These are phyloP conservation scores for Chytridium lagenaria DNA, from an alignment of 371 early-diverging fungal species.

Conservation along the genomic window DNA sequence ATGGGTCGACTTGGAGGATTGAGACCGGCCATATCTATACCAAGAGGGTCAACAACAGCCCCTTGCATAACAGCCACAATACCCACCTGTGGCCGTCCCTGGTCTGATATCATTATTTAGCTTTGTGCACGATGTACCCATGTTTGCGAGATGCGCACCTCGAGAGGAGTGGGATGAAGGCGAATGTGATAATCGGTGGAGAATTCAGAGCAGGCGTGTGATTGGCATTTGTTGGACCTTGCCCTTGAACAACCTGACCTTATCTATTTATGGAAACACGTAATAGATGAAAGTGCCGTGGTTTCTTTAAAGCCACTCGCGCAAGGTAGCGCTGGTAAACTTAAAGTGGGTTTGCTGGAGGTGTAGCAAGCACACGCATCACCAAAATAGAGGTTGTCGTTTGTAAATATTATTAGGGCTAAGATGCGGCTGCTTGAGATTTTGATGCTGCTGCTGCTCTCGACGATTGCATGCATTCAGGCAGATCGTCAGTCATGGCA, in stretches of 20 bases:
- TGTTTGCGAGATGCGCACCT: background rate
- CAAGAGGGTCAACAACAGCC: background rate
- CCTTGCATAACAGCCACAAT: background rate
- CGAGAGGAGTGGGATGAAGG: background rate
- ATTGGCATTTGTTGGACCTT: background rate
- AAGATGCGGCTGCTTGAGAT: no score
- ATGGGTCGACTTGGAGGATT: constrained; percentile 11
- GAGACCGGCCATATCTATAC: background rate
- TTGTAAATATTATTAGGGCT: no score
- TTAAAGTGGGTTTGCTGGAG: no score
- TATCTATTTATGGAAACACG: background rate
- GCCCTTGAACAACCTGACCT: background rate
- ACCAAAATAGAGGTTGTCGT: no score
- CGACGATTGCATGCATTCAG: background rate
- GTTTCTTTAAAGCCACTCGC: no score
- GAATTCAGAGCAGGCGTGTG: background rate
- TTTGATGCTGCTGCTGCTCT: background rate
- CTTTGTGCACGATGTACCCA: constrained; percentile 4
- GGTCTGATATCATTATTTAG: background rate
- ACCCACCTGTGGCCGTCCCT: constrained; percentile 3
- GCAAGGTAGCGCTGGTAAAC: no score
- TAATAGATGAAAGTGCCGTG: no score
- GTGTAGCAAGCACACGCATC: no score
- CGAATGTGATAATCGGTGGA: background rate
- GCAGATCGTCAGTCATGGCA: background rate